Evolutionary conservation across 2,329 filamentous ascomycete species (phyloP).

Genomic region (Blastomyces gilchristii): DNA sequence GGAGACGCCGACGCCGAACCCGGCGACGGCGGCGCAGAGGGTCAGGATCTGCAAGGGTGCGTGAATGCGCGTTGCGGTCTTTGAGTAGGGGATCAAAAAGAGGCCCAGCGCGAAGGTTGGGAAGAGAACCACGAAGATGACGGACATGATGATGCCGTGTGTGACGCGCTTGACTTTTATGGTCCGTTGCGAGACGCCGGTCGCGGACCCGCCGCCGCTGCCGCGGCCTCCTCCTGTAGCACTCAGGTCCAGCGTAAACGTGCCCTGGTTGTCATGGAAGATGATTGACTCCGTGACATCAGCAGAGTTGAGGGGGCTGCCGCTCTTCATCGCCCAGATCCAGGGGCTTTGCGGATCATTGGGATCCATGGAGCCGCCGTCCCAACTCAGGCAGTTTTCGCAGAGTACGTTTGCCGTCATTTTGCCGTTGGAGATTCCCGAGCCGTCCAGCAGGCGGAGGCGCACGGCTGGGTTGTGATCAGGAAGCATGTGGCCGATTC

Average conservation of each 20-base stretch:
- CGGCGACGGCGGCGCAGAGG: conserved; percentile 40
- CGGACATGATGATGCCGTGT: conserved; percentile 22
- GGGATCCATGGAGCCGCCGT: conserved; percentile 43
- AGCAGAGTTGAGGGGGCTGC: conserved; percentile 40
- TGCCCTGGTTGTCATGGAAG: conserved; percentile 36
- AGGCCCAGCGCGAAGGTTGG: conserved; percentile 18
- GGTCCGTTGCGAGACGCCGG: neutral
- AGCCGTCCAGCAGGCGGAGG: conserved; percentile 43
- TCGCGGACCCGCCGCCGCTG: neutral
- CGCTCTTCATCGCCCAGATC: conserved; percentile 42
- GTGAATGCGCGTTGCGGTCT: conserved; percentile 26
- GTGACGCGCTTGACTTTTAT: conserved; percentile 13
- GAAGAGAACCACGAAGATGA: conserved; percentile 21
- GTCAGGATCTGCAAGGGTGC: conserved; percentile 39
- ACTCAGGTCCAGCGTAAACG: conserved; percentile 40
- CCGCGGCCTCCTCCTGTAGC: conserved; percentile 31
- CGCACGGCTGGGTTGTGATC: conserved; percentile 33
- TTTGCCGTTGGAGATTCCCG: conserved; percentile 41
- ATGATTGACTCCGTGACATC: conserved; percentile 34
- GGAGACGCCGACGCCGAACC: conserved; percentile 43
- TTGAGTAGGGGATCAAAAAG: conserved; percentile 11
- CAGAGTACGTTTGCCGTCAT: conserved; percentile 50
- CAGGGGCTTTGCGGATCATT: conserved; percentile 36
- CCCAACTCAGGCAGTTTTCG: conserved; percentile 45
- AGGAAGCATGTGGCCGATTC: conserved; percentile 37